Percentiles rank a stretch among this genome's conserved stretches.
These are phyloP conservation scores for Nicotiana tomentosiformis DNA, from an alignment of 257 asterid genomes.

Conservation along the genomic window DNA sequence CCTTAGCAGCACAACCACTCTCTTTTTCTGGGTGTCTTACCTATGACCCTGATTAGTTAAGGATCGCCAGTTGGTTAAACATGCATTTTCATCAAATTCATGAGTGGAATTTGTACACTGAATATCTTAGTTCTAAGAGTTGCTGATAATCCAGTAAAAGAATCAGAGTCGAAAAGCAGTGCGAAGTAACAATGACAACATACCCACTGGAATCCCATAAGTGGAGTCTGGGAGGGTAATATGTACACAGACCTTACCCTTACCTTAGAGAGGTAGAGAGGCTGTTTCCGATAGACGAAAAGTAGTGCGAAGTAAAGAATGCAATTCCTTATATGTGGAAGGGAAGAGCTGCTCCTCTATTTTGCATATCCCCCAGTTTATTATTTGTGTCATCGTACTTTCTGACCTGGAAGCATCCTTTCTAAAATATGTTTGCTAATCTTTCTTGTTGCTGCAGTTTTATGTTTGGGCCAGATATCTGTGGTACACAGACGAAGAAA, in stretches of 20 bases:
- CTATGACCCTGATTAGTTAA: not conserved
- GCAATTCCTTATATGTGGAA: not conserved
- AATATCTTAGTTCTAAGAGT: not conserved
- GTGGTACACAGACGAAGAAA: slow-evolving; percentile 61
- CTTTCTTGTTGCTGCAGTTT: slow-evolving; percentile 44
- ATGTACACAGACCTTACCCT: too few relatives aligned
- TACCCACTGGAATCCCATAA: too few relatives aligned
- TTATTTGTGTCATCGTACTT: not conserved
- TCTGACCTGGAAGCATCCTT: not conserved
- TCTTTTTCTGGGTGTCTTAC: not conserved
- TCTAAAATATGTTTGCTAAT: not conserved
- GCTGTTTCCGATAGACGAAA: not conserved
- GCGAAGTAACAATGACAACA: not conserved
- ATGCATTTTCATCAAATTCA: not conserved
- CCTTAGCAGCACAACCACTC: not conserved
- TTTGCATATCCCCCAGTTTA: not conserved
- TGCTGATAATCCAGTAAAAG: not conserved
- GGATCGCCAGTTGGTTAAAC: not conserved
- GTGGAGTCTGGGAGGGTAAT: too few relatives aligned
- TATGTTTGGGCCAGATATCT: slow-evolving; percentile 98
- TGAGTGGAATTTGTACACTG: not conserved
- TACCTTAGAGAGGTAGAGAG: too few relatives aligned
- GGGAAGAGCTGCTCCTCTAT: not conserved
- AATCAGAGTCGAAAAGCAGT: not conserved
- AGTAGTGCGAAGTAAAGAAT: not conserved